Conservation (phyloP, 2,329 filamentous ascomycete genomes). For the Trichoderma sp. region DNA sequence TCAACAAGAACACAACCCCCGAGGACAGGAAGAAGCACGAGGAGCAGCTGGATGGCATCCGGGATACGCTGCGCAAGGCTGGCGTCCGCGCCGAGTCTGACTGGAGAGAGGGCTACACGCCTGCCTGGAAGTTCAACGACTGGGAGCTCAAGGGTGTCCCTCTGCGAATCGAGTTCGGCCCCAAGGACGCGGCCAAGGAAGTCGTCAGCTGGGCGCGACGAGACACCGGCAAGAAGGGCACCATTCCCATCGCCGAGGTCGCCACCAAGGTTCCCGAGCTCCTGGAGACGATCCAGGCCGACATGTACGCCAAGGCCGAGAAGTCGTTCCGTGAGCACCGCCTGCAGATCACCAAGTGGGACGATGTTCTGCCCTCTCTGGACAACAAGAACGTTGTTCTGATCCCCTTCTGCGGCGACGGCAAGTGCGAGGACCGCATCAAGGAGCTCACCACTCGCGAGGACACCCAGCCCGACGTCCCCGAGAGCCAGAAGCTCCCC, state of each 20-base stretch:
- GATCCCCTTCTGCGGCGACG: conserved; percentile 83
- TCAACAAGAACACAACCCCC: conserved; percentile 82
- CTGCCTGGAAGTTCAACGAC: conserved; percentile 98
- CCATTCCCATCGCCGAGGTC: conserved; percentile 74
- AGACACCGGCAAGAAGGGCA: conserved; percentile 82
- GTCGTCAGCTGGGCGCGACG: conserved; percentile 85
- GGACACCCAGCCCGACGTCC: conserved; percentile 58
- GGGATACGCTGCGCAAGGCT: conserved; percentile 67
- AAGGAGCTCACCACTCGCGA: conserved; percentile 87
- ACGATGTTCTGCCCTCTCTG: conserved; percentile 84
- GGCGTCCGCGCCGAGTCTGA: conserved; percentile 81
- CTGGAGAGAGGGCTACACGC: conserved; percentile 85
- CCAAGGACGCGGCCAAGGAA: conserved; percentile 85
- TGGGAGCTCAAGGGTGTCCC: conserved; percentile 97
- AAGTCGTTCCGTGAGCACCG: conserved; percentile 78
- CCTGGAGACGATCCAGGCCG: conserved; percentile 85
- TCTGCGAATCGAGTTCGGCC: conserved; percentile 90
- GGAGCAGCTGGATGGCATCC: conserved; percentile 73
- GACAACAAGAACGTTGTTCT: conserved; percentile 91
- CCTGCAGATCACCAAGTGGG: conserved; percentile 81
- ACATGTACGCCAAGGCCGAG: conserved; percentile 78
- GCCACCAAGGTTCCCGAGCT: conserved; percentile 73
- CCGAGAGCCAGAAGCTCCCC: conserved; percentile 57
- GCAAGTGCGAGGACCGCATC: conserved; percentile 87
- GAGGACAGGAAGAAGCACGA: conserved; percentile 78